phyloP scores from a whole-genome alignment of 768 basidiomycete species.

The Tephrocybe sp. region DNA sequence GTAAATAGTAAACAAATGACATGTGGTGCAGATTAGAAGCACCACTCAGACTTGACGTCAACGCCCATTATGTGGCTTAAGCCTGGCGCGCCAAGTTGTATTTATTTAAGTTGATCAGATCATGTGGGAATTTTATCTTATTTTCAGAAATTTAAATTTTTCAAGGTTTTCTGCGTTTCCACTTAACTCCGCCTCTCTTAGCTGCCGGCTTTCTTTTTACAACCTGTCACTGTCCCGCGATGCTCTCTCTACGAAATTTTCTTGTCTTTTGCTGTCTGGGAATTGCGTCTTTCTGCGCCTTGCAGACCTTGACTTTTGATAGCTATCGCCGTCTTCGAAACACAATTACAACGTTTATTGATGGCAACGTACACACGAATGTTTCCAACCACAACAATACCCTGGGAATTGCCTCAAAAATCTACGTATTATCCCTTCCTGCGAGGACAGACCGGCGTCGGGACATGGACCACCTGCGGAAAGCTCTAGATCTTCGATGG shows the following conservation, averaged over 20 bases:
- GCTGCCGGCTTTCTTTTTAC: not conserved
- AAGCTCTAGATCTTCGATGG: conserved; percentile 47
- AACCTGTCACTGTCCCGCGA: not conserved
- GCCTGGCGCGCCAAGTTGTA: too few species aligned
- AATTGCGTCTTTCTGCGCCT: not conserved
- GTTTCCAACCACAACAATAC: conserved; percentile 7
- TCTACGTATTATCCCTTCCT: conserved; percentile 62
- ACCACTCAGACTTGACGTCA: too few species aligned
- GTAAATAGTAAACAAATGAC: too few species aligned
- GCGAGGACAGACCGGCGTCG: conserved; percentile 49
- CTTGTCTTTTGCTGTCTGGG: not conserved
- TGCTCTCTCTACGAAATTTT: conserved; percentile 6
- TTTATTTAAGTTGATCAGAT: too few species aligned
- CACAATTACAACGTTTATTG: not conserved
- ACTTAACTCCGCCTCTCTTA: too few species aligned
- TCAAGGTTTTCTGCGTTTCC: too few species aligned
- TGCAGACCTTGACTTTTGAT: not conserved
- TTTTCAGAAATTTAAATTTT: too few species aligned
- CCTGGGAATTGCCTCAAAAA: conserved; percentile 37
- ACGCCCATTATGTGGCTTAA: too few species aligned
- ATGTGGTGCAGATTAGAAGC: too few species aligned
- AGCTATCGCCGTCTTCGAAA: conserved; percentile 1
- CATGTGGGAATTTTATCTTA: too few species aligned
- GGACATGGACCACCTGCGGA: conserved; percentile 56
- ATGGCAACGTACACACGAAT: not conserved